Percentiles rank a stretch among this genome's conserved stretches.
Conservation (phyloP, 179 eudicot species). For the Silene vulgaris region DNA sequence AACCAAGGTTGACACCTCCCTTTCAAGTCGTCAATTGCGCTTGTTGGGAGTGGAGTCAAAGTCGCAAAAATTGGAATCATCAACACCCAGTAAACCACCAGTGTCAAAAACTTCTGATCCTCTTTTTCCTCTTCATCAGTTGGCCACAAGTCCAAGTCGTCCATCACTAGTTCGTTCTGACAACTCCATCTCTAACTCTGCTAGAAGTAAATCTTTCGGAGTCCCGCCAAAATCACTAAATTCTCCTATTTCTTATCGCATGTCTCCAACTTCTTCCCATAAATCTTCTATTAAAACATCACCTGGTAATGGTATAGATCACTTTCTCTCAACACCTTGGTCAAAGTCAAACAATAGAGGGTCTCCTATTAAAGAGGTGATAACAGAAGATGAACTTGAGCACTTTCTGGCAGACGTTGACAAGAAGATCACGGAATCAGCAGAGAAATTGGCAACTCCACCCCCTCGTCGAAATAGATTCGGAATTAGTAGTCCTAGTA, state of each 20-base stretch:
- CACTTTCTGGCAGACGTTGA: conserved; percentile 70
- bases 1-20: conserved; percentile 45
- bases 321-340: conserved; percentile 65
- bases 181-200: conserved; percentile 40
- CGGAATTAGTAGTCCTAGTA: conserved; percentile 56
- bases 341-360: conserved; percentile 70
- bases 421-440: conserved; percentile 69
- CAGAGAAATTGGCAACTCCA: conserved; percentile 73
- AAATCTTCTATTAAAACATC: conserved; percentile 48
- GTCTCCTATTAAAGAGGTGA: conserved; percentile 57
- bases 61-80: conserved; percentile 32
- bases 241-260: conserved; percentile 60
- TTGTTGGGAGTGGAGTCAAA: conserved; percentile 64
- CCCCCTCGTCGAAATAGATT: conserved; percentile 59
- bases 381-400: conserved; percentile 74
- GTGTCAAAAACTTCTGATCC: conserved; percentile 44
- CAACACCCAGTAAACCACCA: conserved; percentile 58
- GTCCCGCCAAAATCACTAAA: conserved; percentile 58
- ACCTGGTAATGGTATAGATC: conserved; percentile 40
- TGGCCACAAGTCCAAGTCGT: conserved; percentile 37
- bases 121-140: conserved; percentile 76
- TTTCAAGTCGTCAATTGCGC: conserved; percentile 61
- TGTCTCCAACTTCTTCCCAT: conserved; percentile 50
- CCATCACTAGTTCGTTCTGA: conserved; percentile 50
- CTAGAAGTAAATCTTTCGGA: conserved; percentile 47